Evolutionary conservation across 2,329 filamentous ascomycete genomes (phyloP).

Genomic region (Geosmithia flava): DNA sequence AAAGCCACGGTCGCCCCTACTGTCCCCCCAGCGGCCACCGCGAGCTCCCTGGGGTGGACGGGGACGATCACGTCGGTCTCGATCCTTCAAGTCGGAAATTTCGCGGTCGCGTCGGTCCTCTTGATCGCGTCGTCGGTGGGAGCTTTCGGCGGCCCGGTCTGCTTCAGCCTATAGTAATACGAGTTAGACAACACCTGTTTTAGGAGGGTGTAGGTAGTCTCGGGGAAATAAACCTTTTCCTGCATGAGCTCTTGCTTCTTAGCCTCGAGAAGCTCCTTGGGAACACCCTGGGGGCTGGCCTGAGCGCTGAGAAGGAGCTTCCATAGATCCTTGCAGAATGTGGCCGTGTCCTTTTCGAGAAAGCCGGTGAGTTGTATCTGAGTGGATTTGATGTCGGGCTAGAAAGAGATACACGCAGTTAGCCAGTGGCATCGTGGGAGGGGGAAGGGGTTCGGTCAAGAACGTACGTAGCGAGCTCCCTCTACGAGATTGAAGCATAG

Average conservation of each 20-base stretch:
- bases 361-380: conserved; percentile 95
- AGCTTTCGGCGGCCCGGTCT: conserved; percentile 68
- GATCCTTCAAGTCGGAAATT: conserved; percentile 53
- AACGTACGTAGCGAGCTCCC: conserved; percentile 29
- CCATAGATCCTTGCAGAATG: conserved; percentile 93
- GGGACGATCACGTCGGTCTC: conserved; percentile 44
- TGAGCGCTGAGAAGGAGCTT: conserved; percentile 84
- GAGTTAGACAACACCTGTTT: not conserved
- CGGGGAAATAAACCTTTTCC: conserved; percentile 59
- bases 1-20: conserved; percentile 37
- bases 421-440: conserved; percentile 3
- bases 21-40: conserved; percentile 21
- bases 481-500: conserved; percentile 63
- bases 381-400: conserved; percentile 93
- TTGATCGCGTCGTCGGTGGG: conserved; percentile 58
- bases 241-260: conserved; percentile 93
- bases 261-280: conserved; percentile 85
- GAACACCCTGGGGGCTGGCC: conserved; percentile 75
- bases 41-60: conserved; percentile 37
- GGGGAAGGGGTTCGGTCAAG: not conserved
- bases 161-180: conserved; percentile 54
- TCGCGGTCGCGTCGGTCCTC: conserved; percentile 61
- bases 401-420: conserved; percentile 4
- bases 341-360: conserved; percentile 78
- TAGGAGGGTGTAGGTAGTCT: not conserved